Base-by-base conservation (phyloP, 1,139 yeast species). In the Candida anutae region DNA sequence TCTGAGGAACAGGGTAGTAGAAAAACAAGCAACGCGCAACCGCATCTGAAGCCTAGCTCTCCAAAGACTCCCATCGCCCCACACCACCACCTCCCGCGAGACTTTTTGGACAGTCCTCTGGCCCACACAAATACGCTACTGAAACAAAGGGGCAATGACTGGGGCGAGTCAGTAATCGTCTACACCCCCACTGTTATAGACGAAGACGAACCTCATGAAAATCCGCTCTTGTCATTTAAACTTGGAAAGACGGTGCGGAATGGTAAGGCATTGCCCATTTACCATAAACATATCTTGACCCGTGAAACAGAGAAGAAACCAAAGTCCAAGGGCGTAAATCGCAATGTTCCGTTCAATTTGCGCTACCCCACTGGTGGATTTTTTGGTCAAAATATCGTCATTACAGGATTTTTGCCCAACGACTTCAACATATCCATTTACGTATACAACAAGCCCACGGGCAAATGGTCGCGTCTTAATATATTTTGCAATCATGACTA, bases 391-490 rank as follows among this genome's bases (percentile, higher is more conserved):
- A 77, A 75, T 40, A 45, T 78, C 12, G 69, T 79, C 5, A 56
- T 77, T 2, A 61, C 73, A 2, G 90, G 90, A 0, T 75, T 69
- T 33, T 48, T 69, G 22, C 66, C 72, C 15, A 51, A 55, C 15
- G 79, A 74, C 31, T 62, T 57, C 34, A 74, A 72, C 37, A 69
- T 79, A 22, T 68, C 77, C 5, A 59, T 72, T 25, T 78, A 63
- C 46, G 56, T 78, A 3, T 77, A 65, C 55, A 77, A 78, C 49
- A 62, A 63, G 11, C 73, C 78, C 0, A 68, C 83, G 0, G 73
- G 72, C 1, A 70, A 69, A 40, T 79, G 88, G 87, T 70, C 79
- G 1, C 56, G 77, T 29, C 48, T 80, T 15, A 77, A 73, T 38
- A 56, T 69, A 2, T 62, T 62, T 31, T 77, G 84, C 46, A 62